Evolutionary conservation across 1,284 basidiomycete species (phyloP), one percentile per base, ranked within the genome.

Genomic region (Boletus holoroseus): DNA sequence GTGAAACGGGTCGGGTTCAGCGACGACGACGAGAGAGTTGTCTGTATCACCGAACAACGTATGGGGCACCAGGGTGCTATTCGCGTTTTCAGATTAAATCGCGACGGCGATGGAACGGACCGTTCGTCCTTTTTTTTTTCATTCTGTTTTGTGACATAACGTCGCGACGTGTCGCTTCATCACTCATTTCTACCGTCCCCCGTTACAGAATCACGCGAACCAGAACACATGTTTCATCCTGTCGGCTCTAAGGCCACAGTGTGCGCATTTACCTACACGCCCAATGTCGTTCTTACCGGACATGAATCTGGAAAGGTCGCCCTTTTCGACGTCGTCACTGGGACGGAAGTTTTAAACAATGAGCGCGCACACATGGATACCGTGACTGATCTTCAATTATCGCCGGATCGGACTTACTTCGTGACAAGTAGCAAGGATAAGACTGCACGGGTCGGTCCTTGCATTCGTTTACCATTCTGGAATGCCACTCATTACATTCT

Each of bases 341-440:
- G 94, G 54, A 91, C 96, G 54, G 90, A 96, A 72, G 73, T 91
- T 38, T 70, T 75, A 36, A 83, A 74, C 67, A 88, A 89, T 64
- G 91, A 94, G 65, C 85, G 91, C 48, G 89, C 90, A 6, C 94
- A 96, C 68, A 72, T 79, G 55, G 90, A 90, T 58, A 72, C 76
- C 55, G 88, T 96, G 48, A 97, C 94, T 30, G 96, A 99, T 71
- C 73, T 99, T 54, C 96, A 99, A 69, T 73, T 98, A 61, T 85
- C 85, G 61, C 80, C 83, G 26, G 96, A 99, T 70, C 79, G 89
- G 50, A 90, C 92, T 22, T 98, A 98, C 72, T 96, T 97, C 69
- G 80, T 98, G 68, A 99, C 96, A 3, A 90, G 89, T 62, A 91
- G 88, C 72, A 97, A 97, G 73, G 96, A 99, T 73, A 98, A 99